Base-by-base conservation (phyloP, 2,329 filamentous ascomycete genomes). In the Aspergillus costaricaensis region DNA sequence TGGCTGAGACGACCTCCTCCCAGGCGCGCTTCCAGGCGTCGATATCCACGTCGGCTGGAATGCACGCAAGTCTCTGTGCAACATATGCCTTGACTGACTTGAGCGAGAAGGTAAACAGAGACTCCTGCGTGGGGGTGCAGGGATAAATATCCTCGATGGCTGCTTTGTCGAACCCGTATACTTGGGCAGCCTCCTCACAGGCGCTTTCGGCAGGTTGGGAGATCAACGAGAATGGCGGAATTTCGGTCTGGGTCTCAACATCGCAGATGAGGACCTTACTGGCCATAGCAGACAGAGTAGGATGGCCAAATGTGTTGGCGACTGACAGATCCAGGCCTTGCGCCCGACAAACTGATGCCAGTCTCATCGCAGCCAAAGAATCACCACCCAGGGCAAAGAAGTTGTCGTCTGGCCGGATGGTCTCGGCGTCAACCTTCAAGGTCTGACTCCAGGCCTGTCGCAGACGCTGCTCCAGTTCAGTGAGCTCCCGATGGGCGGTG, bases 21-120 rank as follows among this genome's bases (percentile, higher is more conserved):
- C 80, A 83, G 3, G 81, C 78, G 5, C 69, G 67, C 57, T 76
- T 78, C 73, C 80, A 79, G 7, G 71, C 70, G 12, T 68, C 67
- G 3, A 79, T 25, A 14, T 74, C 68, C 5, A 80, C 67, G n/a
- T 73, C 55, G 0, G 60, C 52, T 0, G 76, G 73, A 7, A 82
- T 74, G 4, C 64, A 66, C 3, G 78, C 69, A 0, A 80, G 65
- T 60, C 78, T 74, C 60, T 81, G 79, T 6, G 79, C 79, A 38
- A 81, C 73, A 54, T 83, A 83, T 2, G 79, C 75, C 23, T 77
- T 76, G 6, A 71, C 68, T 14, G 78, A 75, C 61, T 78, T 79
- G 19, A 77, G 72, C 0, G 79, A 80, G 54, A 82, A 76, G 0
- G 80, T 79, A 32, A 82, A 70, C 1, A 82, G 68, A 1, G 78